Evolutionary conservation across 208 protist genomes (phyloP).

Genomic region (Kentomonas sorsogonicus): DNA sequence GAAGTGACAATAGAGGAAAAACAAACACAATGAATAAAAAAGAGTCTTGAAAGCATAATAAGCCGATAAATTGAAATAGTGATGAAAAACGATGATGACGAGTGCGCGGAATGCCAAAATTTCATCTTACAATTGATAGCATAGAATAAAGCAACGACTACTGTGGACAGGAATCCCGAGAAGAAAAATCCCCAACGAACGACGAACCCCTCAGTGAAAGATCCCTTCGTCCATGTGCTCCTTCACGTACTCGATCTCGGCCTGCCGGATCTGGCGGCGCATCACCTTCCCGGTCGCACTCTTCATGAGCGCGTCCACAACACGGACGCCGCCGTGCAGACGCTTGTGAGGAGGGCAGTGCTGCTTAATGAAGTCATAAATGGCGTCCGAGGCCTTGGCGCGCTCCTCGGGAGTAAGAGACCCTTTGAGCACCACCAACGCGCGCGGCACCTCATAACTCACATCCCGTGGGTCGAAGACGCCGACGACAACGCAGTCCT

Average conservation of each 20-base stretch:
- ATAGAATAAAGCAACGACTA: too few relatives aligned
- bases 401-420: constrained; percentile 21
- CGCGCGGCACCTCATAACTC: constrained; percentile 67
- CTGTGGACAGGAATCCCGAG: too few relatives aligned
- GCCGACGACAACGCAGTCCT: constrained; percentile 65
- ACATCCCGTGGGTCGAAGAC: constrained; percentile 36
- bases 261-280: constrained; percentile 36
- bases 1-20: too few relatives aligned
- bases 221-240: too few relatives aligned
- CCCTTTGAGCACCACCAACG: constrained; percentile 53
- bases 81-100: too few relatives aligned
- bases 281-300: constrained; percentile 75
- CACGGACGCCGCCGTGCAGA: constrained; percentile 58
- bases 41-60: too few relatives aligned
- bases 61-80: too few relatives aligned
- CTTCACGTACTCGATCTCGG: constrained; percentile 38
- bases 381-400: constrained; percentile 21
- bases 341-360: constrained; percentile 60
- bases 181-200: too few relatives aligned
- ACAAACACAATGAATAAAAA: too few relatives aligned
- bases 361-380: constrained; percentile 36
- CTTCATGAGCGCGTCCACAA: constrained; percentile 43
- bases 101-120: too few relatives aligned
- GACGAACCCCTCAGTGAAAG: too few relatives aligned
- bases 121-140: too few relatives aligned